Percentiles rank a stretch among this genome's conserved stretches.
phyloP scores from a whole-genome alignment of 805 yeast species.

The Ogataea polymorpha region DNA sequence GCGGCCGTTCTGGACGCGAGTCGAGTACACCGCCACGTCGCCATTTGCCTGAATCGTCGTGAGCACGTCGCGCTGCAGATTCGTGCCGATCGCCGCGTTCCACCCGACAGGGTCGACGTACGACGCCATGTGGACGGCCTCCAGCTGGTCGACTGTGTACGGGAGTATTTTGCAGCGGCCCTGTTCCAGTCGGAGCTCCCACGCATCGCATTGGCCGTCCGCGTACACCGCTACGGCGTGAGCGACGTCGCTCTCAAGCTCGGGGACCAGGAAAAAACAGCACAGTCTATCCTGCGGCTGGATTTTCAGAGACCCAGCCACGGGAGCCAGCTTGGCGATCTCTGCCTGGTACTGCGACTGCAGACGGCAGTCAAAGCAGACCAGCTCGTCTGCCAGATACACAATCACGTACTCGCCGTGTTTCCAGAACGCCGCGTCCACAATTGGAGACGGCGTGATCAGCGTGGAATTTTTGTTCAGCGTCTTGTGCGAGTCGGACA shows the following conservation, averaged over 20 bases:
- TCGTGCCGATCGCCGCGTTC: constrained; percentile 31
- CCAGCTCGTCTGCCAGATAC: constrained; percentile 41
- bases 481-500: constrained; percentile 28
- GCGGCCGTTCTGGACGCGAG: constrained; percentile 20
- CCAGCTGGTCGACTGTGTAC: constrained; percentile 28
- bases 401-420: constrained; percentile 46
- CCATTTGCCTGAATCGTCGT: constrained; percentile 58
- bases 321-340: constrained; percentile 28
- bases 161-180: constrained; percentile 29
- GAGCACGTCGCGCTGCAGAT: constrained; percentile 43
- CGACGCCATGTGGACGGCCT: constrained; percentile 33
- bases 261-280: constrained; percentile 38
- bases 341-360: constrained; percentile 18
- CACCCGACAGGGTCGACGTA: constrained; percentile 69
- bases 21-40: constrained; percentile 44
- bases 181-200: constrained; percentile 37
- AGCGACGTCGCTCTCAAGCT: constrained; percentile 28
- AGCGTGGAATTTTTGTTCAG: constrained; percentile 35
- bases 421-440: constrained; percentile 47
- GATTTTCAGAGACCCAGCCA: constrained; percentile 12
- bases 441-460: constrained; percentile 44
- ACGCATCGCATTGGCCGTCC: constrained; percentile 35
- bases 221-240: constrained; percentile 52
- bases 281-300: constrained; percentile 16
- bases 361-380: constrained; percentile 60